Evolutionary conservation across 1,284 basidiomycete genomes (phyloP).

Genomic region (Marasmius tenuissimus): DNA sequence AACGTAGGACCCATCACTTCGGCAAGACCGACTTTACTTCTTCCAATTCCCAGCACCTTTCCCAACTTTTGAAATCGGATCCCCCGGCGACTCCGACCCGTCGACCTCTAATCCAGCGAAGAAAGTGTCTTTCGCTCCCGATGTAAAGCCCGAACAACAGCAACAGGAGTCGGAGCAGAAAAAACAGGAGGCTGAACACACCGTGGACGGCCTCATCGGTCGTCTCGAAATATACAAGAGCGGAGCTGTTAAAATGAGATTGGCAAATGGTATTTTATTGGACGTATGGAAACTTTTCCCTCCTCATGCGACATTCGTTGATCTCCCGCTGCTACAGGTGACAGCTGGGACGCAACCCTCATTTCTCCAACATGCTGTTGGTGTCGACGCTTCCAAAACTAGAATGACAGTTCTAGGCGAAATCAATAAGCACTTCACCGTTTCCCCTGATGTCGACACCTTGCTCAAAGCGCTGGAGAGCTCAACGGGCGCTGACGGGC

Average conservation of each 20-base stretch:
- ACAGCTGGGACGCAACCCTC: slow-evolving; percentile 83
- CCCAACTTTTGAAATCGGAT: slow-evolving; percentile 60
- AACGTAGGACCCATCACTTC: slow-evolving; percentile 44
- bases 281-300: slow-evolving; percentile 55
- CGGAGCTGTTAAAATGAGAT: slow-evolving; percentile 84
- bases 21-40: slow-evolving; percentile 77
- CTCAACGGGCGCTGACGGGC: slow-evolving; percentile 20
- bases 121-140: slow-evolving; percentile 62
- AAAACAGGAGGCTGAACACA: slow-evolving; percentile 31
- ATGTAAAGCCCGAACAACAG: slow-evolving; percentile 46
- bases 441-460: slow-evolving; percentile 82
- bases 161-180: slow-evolving; percentile 22
- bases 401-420: slow-evolving; percentile 78
- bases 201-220: slow-evolving; percentile 78
- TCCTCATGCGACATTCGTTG: slow-evolving; percentile 1
- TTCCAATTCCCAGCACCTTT: slow-evolving; percentile 94
- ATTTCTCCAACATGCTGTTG: slow-evolving; percentile 87
- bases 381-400: slow-evolving; percentile 63
- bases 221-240: slow-evolving; percentile 81
- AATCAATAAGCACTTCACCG: slow-evolving; percentile 82
- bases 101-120: slow-evolving; percentile 27
- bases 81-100: slow-evolving; percentile 28
- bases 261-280: slow-evolving; percentile 77
- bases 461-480: slow-evolving; percentile 72
- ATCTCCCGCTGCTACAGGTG: slow-evolving; percentile 50